Evolutionary conservation across 1,139 yeast species (phyloP).

Genomic region (Arxiozyma slooffiae): DNA sequence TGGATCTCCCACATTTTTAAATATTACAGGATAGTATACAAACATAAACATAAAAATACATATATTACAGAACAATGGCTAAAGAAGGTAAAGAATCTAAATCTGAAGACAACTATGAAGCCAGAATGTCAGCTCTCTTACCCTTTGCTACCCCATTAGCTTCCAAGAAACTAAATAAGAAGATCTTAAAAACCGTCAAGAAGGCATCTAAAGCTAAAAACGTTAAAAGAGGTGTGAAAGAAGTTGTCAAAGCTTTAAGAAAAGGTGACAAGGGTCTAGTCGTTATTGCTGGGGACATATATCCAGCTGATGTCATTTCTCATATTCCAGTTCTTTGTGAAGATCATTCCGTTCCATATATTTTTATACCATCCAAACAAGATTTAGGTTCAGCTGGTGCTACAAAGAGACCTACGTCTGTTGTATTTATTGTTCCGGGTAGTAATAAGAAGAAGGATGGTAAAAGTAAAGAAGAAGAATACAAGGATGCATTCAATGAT

Average conservation of each 20-base stretch:
- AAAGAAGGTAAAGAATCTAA: constrained; percentile 33
- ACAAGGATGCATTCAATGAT: constrained; percentile 87
- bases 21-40: too few relatives aligned
- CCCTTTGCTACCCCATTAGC: constrained; percentile 95
- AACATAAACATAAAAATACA: not conserved
- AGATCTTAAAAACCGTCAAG: constrained; percentile 88
- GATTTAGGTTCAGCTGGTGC: constrained; percentile 98
- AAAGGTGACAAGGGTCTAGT: constrained; percentile 98
- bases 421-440: constrained; percentile 96
- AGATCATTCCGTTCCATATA: constrained; percentile 80
- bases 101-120: constrained; percentile 76
- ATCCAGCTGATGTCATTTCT: constrained; percentile 94
- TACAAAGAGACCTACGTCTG: constrained; percentile 96
- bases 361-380: constrained; percentile 93
- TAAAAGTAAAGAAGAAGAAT: constrained; percentile 73
- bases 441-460: constrained; percentile 80
- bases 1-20: too few relatives aligned
- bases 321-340: constrained; percentile 97
- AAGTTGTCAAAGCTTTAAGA: constrained; percentile 93
- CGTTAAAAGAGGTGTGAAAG: constrained; percentile 97
- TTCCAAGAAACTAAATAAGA: constrained; percentile 89
- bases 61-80: constrained; percentile 11
- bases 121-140: constrained; percentile 78
- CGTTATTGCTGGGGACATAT: constrained; percentile 93
- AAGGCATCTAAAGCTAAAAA: constrained; percentile 97